phyloP scores from a whole-genome alignment of 345 rosid genomes.

The Noccaea bulbosa region DNA sequence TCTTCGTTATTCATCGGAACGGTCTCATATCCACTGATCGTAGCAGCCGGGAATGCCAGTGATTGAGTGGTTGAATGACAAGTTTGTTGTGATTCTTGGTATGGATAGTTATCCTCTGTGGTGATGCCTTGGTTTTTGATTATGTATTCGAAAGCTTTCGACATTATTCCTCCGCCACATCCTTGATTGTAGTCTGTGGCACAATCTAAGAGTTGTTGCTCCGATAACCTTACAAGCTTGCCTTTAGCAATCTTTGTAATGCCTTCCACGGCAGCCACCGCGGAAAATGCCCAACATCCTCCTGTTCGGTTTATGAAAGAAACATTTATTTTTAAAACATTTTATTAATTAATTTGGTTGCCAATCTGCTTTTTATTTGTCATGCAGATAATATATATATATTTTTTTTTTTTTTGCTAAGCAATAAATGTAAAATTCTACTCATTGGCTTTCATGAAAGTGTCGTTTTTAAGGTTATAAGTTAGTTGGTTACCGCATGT shows the following conservation, averaged over 20 bases:
- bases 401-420: no score
- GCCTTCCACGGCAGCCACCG: slow-evolving; percentile 52
- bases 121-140: slow-evolving; percentile 47
- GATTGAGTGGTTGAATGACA: slow-evolving; percentile 46
- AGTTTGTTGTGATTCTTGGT: slow-evolving; percentile 37
- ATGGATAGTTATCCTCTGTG: slow-evolving; percentile 46
- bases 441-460: no score
- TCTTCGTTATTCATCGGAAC: slow-evolving; percentile 33
- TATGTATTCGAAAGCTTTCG: slow-evolving; percentile 47
- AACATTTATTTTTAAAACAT: no score
- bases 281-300: slow-evolving; percentile 68
- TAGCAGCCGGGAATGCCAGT: slow-evolving; percentile 5
- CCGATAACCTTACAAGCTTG: slow-evolving; percentile 48
- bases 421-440: no score
- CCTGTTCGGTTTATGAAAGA: slow-evolving; percentile 33
- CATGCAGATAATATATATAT: no score
- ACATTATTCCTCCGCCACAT: slow-evolving; percentile 47
- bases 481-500: slow-evolving; percentile 45
- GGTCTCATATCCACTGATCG: slow-evolving; percentile 32
- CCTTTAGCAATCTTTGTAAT: slow-evolving; percentile 50
- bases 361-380: no score
- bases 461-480: no score
- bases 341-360: no score
- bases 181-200: slow-evolving; percentile 46
- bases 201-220: slow-evolving; percentile 70